These are phyloP conservation scores for Gastrolobium bilobum DNA, from an alignment of 306 rosid species.

Conservation along the genomic window DNA sequence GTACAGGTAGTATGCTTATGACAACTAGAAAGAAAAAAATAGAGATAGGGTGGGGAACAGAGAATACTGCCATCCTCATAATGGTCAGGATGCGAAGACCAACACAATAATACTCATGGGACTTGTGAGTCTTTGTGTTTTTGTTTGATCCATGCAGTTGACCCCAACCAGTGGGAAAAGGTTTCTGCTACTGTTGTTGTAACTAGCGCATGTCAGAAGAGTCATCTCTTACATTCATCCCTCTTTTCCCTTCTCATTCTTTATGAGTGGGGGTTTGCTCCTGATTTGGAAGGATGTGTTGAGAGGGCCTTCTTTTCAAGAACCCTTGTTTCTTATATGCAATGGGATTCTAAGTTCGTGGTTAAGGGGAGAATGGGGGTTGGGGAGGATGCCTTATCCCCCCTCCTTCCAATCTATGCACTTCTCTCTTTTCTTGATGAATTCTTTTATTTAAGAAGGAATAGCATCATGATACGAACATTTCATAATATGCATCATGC, in stretches of 20 bases:
- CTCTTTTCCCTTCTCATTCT: background rate
- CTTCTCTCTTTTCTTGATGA: too few species aligned
- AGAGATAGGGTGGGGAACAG: background rate
- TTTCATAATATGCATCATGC: background rate
- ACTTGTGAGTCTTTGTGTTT: background rate
- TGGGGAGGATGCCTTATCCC: too few species aligned
- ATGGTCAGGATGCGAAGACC: background rate
- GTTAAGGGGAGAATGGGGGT: too few species aligned
- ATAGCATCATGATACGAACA: too few species aligned
- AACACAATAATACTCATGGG: background rate
- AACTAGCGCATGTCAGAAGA: background rate
- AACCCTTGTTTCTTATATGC: background rate
- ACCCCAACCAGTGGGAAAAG: background rate
- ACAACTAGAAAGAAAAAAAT: background rate
- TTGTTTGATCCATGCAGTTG: background rate
- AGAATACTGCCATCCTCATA: background rate
- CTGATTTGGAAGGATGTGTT: background rate
- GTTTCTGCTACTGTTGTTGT: background rate
- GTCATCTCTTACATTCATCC: background rate
- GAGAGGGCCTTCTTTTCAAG: background rate
- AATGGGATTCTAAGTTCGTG: too few species aligned
- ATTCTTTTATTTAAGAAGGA: too few species aligned
- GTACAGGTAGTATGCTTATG: slow-evolving; percentile 5
- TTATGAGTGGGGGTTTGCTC: background rate
- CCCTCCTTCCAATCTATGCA: too few species aligned